These are phyloP conservation scores for Metarhizium anisopliae DNA, from an alignment of 2,329 filamentous ascomycete species.

Conservation along the genomic window DNA sequence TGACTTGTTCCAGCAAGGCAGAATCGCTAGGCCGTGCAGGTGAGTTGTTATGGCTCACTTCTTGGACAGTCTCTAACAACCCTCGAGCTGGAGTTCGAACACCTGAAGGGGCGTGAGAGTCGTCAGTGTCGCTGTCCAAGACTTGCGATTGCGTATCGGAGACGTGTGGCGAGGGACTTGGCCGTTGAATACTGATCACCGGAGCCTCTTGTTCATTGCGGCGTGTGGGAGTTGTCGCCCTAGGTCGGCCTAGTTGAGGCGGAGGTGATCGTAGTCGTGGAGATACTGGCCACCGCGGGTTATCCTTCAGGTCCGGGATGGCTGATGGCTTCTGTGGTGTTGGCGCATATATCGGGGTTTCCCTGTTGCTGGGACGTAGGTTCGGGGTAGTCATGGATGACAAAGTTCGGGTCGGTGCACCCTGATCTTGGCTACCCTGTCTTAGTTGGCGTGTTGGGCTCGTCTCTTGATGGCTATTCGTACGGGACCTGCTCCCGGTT, in stretches of 20 bases:
- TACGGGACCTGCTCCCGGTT: conserved; percentile 46
- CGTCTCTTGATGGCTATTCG: conserved; percentile 54
- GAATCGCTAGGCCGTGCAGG: conserved; percentile 42
- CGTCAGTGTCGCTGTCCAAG: conserved; percentile 46
- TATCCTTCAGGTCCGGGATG: conserved; percentile 42
- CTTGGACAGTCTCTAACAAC: conserved; percentile 81
- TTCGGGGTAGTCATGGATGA: conserved; percentile 60
- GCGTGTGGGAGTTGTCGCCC: conserved; percentile 30
- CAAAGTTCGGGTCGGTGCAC: conserved; percentile 56
- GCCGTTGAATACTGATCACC: conserved; percentile 43
- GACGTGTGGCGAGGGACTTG: conserved; percentile 37
- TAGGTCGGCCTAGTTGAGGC: conserved; percentile 42
- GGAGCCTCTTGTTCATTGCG: conserved; percentile 42
- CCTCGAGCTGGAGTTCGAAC: conserved; percentile 52
- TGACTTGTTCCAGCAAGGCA: conserved; percentile 39
- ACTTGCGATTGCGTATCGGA: conserved; percentile 25
- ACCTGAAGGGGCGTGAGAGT: conserved; percentile 37
- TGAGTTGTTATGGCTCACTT: conserved; percentile 70
- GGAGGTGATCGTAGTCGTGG: conserved; percentile 72
- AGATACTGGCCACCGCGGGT: conserved; percentile 67
- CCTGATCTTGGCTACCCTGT: conserved; percentile 48
- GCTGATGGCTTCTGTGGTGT: conserved; percentile 53
- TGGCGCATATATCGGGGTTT: conserved; percentile 52
- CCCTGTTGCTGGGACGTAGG: conserved; percentile 51
- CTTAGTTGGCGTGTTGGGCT: conserved; percentile 49